A percentile compares a stretch with the other conserved stretches of the same genome.
These are phyloP conservation scores for Exophiala lecanii-corni DNA, from an alignment of 2,329 filamentous ascomycete species.

Conservation along the genomic window DNA sequence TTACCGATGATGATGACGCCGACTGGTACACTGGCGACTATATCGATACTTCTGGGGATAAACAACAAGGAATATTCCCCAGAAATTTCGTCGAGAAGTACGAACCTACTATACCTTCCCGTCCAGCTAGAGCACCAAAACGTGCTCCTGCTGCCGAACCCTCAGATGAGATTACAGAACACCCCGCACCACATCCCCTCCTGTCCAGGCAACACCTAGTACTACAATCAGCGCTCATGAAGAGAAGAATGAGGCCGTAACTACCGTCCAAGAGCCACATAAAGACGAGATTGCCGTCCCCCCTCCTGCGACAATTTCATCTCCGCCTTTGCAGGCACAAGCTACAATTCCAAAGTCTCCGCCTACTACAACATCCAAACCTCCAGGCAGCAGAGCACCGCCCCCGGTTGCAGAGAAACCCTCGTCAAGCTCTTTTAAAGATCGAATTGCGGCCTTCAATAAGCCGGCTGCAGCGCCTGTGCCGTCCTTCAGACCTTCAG, in stretches of 20 bases:
- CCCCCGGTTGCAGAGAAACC: constrained; percentile 68
- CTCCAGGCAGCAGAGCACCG: constrained; percentile 48
- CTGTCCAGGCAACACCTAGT: constrained; percentile 27
- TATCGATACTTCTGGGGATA: constrained; percentile 66
- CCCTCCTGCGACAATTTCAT: constrained; percentile 28
- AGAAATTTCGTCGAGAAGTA: constrained; percentile 97
- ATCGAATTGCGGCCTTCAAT: constrained; percentile 97
- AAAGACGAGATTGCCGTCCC: constrained; percentile 26
- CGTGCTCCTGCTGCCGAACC: constrained; percentile 61
- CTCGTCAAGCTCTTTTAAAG: constrained; percentile 72
- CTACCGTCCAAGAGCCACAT: constrained; percentile 6
- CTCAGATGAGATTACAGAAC: constrained; percentile 30
- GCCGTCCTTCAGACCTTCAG: constrained; percentile 80
- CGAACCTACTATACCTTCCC: constrained; percentile 83
- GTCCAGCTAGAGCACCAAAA: constrained; percentile 63
- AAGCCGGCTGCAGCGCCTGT: constrained; percentile 78
- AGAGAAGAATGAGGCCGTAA: constrained; percentile 8
- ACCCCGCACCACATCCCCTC: constrained; percentile 29
- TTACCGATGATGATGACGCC: constrained; percentile 84
- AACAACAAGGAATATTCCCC: constrained; percentile 86
- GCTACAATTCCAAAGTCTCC: constrained; percentile 33
- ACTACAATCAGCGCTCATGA: constrained; percentile 26
- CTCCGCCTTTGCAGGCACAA: constrained; percentile 24
- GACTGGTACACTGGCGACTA: constrained; percentile 69
- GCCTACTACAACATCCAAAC: constrained; percentile 32